phyloP scores from a whole-genome alignment of 306 rosid genomes.

The Myrica gale region DNA sequence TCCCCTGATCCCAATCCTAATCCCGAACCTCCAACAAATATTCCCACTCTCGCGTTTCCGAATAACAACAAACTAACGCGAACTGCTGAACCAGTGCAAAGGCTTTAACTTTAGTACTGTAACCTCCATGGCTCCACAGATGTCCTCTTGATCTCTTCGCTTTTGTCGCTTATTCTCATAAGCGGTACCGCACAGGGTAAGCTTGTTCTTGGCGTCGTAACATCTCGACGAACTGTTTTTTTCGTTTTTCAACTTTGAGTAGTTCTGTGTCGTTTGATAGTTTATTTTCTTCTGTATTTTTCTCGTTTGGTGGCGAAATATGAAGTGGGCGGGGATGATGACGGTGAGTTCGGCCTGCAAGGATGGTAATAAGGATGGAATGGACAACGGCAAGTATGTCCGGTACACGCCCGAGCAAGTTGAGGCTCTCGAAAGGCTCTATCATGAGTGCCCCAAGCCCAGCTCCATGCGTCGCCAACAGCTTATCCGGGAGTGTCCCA shows the following conservation, averaged over 20 bases:
- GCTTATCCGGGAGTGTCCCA: constrained; percentile 91
- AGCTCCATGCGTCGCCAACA: constrained; percentile 96
- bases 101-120: background rate
- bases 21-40: constrained; percentile 23
- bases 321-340: constrained; percentile 55
- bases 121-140: background rate
- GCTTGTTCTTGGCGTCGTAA: too few species aligned
- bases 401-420: constrained; percentile 97
- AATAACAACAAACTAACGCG: background rate
- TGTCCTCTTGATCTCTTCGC: constrained; percentile 5
- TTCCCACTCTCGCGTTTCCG: constrained; percentile 13
- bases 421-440: constrained; percentile 88
- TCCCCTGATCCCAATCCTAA: constrained; percentile 15
- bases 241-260: background rate
- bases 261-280: background rate
- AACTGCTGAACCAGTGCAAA: background rate
- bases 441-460: constrained; percentile 96
- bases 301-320: background rate
- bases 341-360: constrained; percentile 68
- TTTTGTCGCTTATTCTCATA: background rate
- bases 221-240: background rate
- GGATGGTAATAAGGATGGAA: constrained; percentile 54
- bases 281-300: background rate
- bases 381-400: constrained; percentile 99
- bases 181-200: background rate